phyloP scores from a whole-genome alignment of 2,329 filamentous ascomycete genomes.

The Alternaria triticina region DNA sequence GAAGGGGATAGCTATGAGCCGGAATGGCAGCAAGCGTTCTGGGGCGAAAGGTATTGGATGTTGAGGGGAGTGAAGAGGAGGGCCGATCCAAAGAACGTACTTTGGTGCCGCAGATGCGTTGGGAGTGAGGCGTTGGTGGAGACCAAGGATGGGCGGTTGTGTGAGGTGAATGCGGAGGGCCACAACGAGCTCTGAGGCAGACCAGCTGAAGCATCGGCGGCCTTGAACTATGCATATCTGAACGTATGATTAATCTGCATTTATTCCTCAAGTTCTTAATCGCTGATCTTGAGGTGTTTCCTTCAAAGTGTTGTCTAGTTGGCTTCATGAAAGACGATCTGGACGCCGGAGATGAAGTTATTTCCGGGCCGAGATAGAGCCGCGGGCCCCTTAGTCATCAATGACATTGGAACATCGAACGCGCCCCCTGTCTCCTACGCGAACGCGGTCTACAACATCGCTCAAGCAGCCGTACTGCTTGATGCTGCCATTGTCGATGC shows the following conservation, averaged over 20 bases:
- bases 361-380: background rate
- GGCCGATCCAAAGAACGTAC: slow-evolving; percentile 26
- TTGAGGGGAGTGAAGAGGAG: slow-evolving; percentile 27
- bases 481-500: background rate
- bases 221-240: rapidly evolving
- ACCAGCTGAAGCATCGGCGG: background rate
- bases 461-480: background rate
- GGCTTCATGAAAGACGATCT: background rate
- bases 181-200: background rate
- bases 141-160: slow-evolving; percentile 24
- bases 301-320: background rate
- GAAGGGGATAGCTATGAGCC: slow-evolving; percentile 33
- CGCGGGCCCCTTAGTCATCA: background rate
- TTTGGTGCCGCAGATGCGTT: slow-evolving; percentile 36
- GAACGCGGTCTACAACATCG: background rate
- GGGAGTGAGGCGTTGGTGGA: slow-evolving; percentile 34
- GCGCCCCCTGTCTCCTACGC: background rate
- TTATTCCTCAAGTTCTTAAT: rapidly evolving
- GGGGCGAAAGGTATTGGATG: slow-evolving; percentile 22
- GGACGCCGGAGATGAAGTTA: background rate
- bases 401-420: background rate
- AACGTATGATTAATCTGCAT: background rate
- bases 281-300: background rate
- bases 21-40: slow-evolving; percentile 37
- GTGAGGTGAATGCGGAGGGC: background rate